Percentiles rank a stretch among this genome's conserved stretches.
Evolutionary conservation across 192 early-diverging fungal genomes (phyloP).

Genomic region (Kappamyces sp.): DNA sequence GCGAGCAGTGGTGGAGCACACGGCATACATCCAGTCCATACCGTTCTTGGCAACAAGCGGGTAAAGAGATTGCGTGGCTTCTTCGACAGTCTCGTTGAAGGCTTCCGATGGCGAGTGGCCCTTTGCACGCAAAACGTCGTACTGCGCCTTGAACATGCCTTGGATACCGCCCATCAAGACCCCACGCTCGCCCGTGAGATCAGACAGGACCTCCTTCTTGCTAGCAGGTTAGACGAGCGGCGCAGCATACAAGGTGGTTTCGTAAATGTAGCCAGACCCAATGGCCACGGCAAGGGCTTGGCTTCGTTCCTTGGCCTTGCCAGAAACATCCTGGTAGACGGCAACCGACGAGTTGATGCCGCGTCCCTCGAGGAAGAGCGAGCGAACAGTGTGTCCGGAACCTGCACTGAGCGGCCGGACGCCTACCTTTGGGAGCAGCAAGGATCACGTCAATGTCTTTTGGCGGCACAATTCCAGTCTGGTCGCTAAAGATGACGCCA

Average conservation of each 20-base stretch:
- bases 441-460: conserved; percentile 92
- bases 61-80: conserved; percentile 96
- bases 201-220: conserved; percentile 93
- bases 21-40: conserved; percentile 98
- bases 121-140: conserved; percentile 86
- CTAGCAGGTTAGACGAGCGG: conserved; percentile 19
- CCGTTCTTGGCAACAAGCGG: conserved; percentile 93
- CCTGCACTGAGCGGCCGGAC: conserved; percentile 23
- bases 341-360: conserved; percentile 97
- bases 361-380: conserved; percentile 91
- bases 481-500: conserved; percentile 85
- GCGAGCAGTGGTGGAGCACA: conserved; percentile 94
- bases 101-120: conserved; percentile 97
- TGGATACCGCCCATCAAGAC: conserved; percentile 98
- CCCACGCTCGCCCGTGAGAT: conserved; percentile 94
- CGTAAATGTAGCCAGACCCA: conserved; percentile 94
- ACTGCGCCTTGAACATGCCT: conserved; percentile 92
- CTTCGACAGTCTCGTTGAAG: conserved; percentile 99
- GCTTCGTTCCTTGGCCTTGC: conserved; percentile 89
- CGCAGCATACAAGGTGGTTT: conserved; percentile 74
- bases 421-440: conserved; percentile 82
- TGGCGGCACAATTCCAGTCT: conserved; percentile 85
- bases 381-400: conserved; percentile 91
- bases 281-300: conserved; percentile 88
- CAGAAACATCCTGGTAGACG: conserved; percentile 88